Conservation (phyloP, 139 green algal species). For the Chlamydomonas schloesseri region DNA sequence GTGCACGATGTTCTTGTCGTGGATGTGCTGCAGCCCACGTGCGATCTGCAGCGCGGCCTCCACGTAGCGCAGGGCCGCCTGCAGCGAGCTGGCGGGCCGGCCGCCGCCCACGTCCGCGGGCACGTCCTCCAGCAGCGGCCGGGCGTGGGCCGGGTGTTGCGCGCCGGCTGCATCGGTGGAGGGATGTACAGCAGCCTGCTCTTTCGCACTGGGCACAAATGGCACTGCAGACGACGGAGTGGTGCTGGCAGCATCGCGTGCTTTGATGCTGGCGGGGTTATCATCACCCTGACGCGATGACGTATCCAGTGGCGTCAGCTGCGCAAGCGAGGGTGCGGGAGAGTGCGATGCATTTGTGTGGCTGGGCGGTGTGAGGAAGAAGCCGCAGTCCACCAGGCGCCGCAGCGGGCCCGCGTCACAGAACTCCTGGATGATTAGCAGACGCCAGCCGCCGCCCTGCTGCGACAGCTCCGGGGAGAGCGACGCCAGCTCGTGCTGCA, state of each 20-base stretch:
- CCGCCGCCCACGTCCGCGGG: background rate
- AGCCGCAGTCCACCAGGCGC: conserved; percentile 28
- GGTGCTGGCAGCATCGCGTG: background rate
- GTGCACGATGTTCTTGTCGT: conserved; percentile 61
- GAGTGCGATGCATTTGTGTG: too few relatives aligned
- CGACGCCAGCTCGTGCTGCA: conserved; percentile 41
- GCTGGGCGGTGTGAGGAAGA: background rate
- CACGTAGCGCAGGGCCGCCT: conserved; percentile 29
- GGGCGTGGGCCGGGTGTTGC: too few relatives aligned
- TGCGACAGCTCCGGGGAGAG: conserved; percentile 15
- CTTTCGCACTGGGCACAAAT: too few relatives aligned
- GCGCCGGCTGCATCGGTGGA: too few relatives aligned
- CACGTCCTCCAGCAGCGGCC: background rate
- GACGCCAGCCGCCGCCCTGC: conserved; percentile 43
- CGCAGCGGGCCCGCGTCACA: conserved; percentile 46
- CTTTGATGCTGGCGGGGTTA: too few relatives aligned
- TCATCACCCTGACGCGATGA: too few relatives aligned
- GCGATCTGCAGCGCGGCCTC: conserved; percentile 43
- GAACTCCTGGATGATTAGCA: conserved; percentile 54
- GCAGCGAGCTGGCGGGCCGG: conserved; percentile 7
- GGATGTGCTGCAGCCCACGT: conserved; percentile 55
- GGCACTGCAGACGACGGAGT: too few relatives aligned
- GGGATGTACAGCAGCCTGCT: too few relatives aligned
- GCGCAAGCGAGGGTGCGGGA: too few relatives aligned
- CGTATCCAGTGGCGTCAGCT: background rate